Evolutionary conservation across 2,329 filamentous ascomycete genomes (phyloP).

Genomic region (Seiridium unicorne): DNA sequence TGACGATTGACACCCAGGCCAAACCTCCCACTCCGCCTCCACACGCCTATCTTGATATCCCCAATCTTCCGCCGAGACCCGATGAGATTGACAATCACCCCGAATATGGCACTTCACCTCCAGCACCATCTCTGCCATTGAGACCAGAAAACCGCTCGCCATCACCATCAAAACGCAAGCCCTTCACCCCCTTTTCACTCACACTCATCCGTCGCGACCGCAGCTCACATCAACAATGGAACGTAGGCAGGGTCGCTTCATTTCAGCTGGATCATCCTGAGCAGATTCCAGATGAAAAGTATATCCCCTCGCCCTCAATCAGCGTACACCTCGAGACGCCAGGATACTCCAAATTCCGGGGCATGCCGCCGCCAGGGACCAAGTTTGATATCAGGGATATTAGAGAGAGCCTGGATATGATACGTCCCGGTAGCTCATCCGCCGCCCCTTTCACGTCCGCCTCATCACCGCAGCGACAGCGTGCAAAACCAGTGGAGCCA

Average conservation of each 20-base stretch:
- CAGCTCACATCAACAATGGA: constrained; percentile 69
- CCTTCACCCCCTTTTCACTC: constrained; percentile 47
- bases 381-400: constrained; percentile 9
- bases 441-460: neutral
- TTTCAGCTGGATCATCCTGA: constrained; percentile 44
- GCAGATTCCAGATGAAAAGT: constrained; percentile 25
- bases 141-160: constrained; percentile 22
- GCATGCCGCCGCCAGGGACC: constrained; percentile 34
- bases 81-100: constrained; percentile 1
- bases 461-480: neutral
- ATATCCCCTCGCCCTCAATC: constrained; percentile 39
- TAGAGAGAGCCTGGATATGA: constrained; percentile 11
- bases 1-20: constrained; percentile 1
- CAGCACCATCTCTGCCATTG: constrained; percentile 13
- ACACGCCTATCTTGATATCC: neutral
- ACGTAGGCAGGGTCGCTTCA: constrained; percentile 65
- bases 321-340: constrained; percentile 52
- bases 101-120: neutral
- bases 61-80: neutral
- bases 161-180: constrained; percentile 34
- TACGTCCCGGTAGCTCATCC: constrained; percentile 21
- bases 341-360: constrained; percentile 57
- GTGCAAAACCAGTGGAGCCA: constrained; percentile 1
- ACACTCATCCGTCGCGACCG: constrained; percentile 75
- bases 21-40: neutral